Conservation (phyloP, 352 stramenopile genomes). For the Blastocystis sp. region DNA sequence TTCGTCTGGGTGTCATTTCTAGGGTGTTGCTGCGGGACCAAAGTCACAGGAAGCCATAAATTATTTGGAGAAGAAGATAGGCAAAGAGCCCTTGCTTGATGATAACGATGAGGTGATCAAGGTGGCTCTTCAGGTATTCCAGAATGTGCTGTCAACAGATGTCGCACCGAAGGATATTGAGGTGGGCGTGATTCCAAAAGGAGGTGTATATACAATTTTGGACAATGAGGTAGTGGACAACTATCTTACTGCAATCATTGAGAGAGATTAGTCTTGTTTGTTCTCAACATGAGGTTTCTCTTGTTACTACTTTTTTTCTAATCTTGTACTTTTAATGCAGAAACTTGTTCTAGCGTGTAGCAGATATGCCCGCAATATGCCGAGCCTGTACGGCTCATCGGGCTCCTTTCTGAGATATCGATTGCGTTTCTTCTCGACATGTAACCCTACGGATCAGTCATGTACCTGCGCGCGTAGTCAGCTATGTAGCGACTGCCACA, state of each 20-base stretch:
- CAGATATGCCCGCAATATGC: background rate
- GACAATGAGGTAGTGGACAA: constrained; percentile 22
- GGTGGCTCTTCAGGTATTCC: constrained; percentile 26
- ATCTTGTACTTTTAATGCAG: background rate
- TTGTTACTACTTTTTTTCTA: background rate
- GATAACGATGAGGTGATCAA: constrained; percentile 58
- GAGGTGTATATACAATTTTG: constrained; percentile 7
- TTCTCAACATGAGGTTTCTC: background rate
- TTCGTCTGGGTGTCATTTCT: background rate
- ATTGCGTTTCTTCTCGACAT: background rate
- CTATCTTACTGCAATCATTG: constrained; percentile 42
- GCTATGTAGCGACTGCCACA: background rate
- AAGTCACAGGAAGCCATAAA: constrained; percentile 61
- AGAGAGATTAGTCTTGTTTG: constrained; percentile 19
- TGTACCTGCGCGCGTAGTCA: background rate
- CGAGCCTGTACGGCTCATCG: background rate
- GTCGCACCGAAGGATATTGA: constrained; percentile 53
- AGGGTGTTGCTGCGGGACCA: constrained; percentile 39
- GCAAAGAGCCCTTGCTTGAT: constrained; percentile 12
- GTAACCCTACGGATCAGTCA: background rate
- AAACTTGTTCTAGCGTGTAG: background rate
- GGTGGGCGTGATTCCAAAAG: constrained; percentile 28
- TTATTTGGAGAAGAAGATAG: constrained; percentile 61
- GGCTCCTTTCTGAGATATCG: background rate
- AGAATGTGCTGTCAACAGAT: constrained; percentile 46